These are phyloP conservation scores for Lindgomyces ingoldianus DNA, from an alignment of 495 filamentous ascomycete species.

Conservation along the genomic window DNA sequence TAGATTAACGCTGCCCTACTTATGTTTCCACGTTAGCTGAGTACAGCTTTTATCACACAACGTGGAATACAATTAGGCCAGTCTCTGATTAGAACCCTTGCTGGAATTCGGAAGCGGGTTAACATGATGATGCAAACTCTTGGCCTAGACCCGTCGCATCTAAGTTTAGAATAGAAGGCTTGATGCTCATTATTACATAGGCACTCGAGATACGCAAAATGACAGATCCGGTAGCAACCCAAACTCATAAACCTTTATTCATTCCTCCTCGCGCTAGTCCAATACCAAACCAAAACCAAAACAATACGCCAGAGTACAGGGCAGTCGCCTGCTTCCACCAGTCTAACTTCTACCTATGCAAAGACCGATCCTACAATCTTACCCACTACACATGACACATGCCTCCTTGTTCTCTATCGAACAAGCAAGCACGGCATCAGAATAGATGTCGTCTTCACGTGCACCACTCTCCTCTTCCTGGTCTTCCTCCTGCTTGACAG, in stretches of 20 bases:
- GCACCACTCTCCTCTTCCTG: slow-evolving; percentile 64
- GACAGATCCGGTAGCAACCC: not conserved
- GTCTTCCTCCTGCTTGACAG: slow-evolving; percentile 61
- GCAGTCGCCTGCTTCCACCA: not conserved
- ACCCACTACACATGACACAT: slow-evolving; percentile 90
- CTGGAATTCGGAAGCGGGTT: too few relatives aligned
- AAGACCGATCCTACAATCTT: slow-evolving; percentile 14
- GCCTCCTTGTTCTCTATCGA: slow-evolving; percentile 90
- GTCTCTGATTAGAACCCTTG: too few relatives aligned
- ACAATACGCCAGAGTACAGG: not conserved
- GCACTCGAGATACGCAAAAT: too few relatives aligned
- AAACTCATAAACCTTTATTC: not conserved
- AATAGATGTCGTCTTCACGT: slow-evolving; percentile 87
- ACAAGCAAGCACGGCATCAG: slow-evolving; percentile 83
- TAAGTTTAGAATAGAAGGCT: too few relatives aligned
- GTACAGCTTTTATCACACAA: too few relatives aligned
- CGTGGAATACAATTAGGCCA: too few relatives aligned
- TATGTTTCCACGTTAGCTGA: too few relatives aligned
- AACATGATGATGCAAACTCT: too few relatives aligned
- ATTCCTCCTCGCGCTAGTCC: not conserved
- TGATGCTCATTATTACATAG: too few relatives aligned
- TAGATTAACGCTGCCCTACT: too few relatives aligned
- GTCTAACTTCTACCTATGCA: slow-evolving; percentile 1
- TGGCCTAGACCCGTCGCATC: too few relatives aligned
- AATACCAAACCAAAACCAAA: not conserved